Evolutionary conservation across 345 rosid genomes (phyloP).

Genomic region (Aethionema arabicum): DNA sequence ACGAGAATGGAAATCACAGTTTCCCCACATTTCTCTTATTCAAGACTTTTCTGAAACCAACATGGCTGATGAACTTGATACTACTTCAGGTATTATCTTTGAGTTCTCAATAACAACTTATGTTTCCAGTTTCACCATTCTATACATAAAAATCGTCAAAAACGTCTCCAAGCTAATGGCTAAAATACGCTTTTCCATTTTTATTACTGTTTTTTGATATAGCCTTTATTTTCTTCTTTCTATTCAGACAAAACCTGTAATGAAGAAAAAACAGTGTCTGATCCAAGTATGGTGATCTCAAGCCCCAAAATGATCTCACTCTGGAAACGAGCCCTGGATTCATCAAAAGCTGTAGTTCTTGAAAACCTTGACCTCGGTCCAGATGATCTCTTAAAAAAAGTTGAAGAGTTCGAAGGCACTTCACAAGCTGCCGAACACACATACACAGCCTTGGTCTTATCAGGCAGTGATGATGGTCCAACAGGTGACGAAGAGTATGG

Average conservation of each 20-base stretch:
- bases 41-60: constrained; percentile 36
- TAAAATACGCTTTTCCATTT: not conserved
- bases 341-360: constrained; percentile 63
- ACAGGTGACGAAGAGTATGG: constrained; percentile 34
- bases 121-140: not conserved
- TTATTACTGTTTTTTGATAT: not conserved
- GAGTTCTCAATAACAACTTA: not conserved
- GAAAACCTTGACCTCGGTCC: constrained; percentile 59
- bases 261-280: constrained; percentile 23
- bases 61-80: constrained; percentile 29
- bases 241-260: constrained; percentile 22
- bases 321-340: constrained; percentile 69
- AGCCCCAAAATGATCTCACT: constrained; percentile 80
- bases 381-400: constrained; percentile 63
- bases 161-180: not conserved
- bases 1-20: constrained; percentile 72
- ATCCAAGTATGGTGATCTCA: constrained; percentile 41
- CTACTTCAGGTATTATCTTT: constrained; percentile 39
- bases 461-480: constrained; percentile 34
- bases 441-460: constrained; percentile 57
- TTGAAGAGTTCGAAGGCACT: constrained; percentile 67
- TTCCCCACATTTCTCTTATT: constrained; percentile 40
- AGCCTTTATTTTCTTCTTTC: not conserved
- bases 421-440: constrained; percentile 75
- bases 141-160: constrained; percentile 1